Conservation (phyloP, 1,139 yeast genomes). For the Geotrichum australiense region DNA sequence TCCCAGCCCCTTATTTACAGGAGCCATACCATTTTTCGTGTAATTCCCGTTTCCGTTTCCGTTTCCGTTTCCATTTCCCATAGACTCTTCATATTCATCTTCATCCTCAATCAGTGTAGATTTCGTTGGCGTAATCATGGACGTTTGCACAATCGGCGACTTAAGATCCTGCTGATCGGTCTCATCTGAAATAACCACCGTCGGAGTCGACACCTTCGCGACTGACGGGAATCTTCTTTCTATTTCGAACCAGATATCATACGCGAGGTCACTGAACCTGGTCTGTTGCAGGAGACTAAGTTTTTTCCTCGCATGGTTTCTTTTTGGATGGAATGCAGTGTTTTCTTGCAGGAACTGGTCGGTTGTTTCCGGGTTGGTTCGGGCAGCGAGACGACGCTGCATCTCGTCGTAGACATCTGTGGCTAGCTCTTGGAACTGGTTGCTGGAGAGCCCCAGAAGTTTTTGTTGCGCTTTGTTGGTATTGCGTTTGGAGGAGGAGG, state of each 20-base stretch:
- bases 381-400: constrained; percentile 53
- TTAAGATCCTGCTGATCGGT: not conserved
- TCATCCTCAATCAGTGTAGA: constrained; percentile 23
- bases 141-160: constrained; percentile 13
- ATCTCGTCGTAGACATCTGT: constrained; percentile 93
- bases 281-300: constrained; percentile 75
- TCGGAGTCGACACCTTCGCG: no score
- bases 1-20: not conserved
- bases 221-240: constrained; percentile 56
- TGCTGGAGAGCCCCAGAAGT: constrained; percentile 65
- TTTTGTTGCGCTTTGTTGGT: constrained; percentile 75
- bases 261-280: constrained; percentile 82
- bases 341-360: constrained; percentile 51
- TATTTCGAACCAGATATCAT: constrained; percentile 82
- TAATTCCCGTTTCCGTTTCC: not conserved
- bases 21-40: not conserved
- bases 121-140: constrained; percentile 13
- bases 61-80: not conserved
- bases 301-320: constrained; percentile 94
- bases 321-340: constrained; percentile 77
- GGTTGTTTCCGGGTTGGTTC: constrained; percentile 41
- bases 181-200: not conserved
- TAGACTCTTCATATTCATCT: constrained; percentile 25
- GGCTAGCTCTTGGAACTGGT: constrained; percentile 82
- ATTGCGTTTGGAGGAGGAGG: no score